These are phyloP conservation scores for Coniella lustricola DNA, from an alignment of 2,329 filamentous ascomycete genomes.

Conservation along the genomic window DNA sequence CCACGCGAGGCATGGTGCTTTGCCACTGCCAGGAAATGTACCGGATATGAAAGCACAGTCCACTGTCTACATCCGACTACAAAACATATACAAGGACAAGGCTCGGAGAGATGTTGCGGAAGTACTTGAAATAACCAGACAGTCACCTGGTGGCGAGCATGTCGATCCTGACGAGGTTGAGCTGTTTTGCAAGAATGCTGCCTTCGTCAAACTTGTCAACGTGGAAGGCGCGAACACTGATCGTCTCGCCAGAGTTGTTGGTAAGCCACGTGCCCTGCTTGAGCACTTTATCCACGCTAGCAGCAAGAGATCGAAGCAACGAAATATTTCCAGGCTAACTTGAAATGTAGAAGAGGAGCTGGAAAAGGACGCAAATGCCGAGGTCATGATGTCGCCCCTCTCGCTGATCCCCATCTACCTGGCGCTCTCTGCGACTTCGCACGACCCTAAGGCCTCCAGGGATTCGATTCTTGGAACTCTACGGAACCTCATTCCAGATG, in stretches of 20 bases:
- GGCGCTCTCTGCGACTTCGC: conserved; percentile 49
- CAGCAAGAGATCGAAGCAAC: too few species aligned
- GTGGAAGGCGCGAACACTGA: conserved; percentile 36
- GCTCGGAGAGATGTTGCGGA: conserved; percentile 72
- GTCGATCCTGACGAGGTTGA: conserved; percentile 73
- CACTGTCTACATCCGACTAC: conserved; percentile 78
- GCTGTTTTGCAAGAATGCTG: conserved; percentile 90
- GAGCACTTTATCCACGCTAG: neutral
- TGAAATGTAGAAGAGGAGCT: conserved; percentile 43
- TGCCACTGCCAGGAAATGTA: conserved; percentile 79
- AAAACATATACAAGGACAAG: conserved; percentile 88
- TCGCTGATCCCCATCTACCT: conserved; percentile 66
- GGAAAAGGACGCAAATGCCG: conserved; percentile 45
- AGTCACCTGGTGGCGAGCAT: conserved; percentile 37
- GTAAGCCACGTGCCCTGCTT: conserved; percentile 35
- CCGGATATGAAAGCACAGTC: conserved; percentile 98
- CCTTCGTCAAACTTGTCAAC: conserved; percentile 83
- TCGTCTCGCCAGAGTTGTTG: conserved; percentile 44
- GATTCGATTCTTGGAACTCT: conserved; percentile 47
- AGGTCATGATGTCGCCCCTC: conserved; percentile 40
- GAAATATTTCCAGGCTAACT: conserved; percentile 23
- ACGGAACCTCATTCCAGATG: conserved; percentile 37
- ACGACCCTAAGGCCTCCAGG: conserved; percentile 35
- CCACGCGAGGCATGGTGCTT: conserved; percentile 60
- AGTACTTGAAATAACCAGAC: conserved; percentile 59